Conservation (phyloP, 164 flowering plant species). For the Chloranthus sessilifolius region DNA sequence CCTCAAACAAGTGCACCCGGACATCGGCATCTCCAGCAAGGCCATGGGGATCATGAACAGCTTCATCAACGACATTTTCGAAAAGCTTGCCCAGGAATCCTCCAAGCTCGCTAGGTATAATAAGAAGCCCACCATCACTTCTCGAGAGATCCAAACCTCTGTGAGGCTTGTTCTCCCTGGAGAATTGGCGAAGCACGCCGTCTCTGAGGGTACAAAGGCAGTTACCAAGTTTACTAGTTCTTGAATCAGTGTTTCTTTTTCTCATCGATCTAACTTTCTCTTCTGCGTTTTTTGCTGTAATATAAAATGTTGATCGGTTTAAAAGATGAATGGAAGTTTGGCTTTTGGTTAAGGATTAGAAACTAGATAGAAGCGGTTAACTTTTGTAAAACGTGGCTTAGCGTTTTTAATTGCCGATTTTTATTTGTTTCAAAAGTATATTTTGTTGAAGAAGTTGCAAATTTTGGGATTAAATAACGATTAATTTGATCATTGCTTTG, state of each 20-base stretch:
- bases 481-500: too few relatives aligned
- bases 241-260: slow-evolving; percentile 9
- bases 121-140: slow-evolving; percentile 31
- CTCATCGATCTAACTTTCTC: background rate
- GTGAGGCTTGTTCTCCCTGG: slow-evolving; percentile 46
- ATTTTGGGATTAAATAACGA: too few relatives aligned
- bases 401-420: too few relatives aligned
- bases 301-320: background rate
- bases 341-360: too few relatives aligned
- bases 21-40: slow-evolving; percentile 31
- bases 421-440: too few relatives aligned
- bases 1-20: slow-evolving; percentile 29
- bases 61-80: slow-evolving; percentile 27
- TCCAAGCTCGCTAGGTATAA: slow-evolving; percentile 40
- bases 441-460: too few relatives aligned
- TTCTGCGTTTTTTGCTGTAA: background rate
- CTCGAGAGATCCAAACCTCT: slow-evolving; percentile 49
- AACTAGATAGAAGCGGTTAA: too few relatives aligned
- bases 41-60: slow-evolving; percentile 47
- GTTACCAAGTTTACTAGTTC: slow-evolving; percentile 49
- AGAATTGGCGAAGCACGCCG: slow-evolving; percentile 51
- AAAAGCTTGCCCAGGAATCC: slow-evolving; percentile 42
- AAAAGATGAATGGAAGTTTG: background rate
- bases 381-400: too few relatives aligned
- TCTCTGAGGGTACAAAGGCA: slow-evolving; percentile 50